phyloP scores from a whole-genome alignment of 257 asterid species.

The Capsicum rhomboideum region DNA sequence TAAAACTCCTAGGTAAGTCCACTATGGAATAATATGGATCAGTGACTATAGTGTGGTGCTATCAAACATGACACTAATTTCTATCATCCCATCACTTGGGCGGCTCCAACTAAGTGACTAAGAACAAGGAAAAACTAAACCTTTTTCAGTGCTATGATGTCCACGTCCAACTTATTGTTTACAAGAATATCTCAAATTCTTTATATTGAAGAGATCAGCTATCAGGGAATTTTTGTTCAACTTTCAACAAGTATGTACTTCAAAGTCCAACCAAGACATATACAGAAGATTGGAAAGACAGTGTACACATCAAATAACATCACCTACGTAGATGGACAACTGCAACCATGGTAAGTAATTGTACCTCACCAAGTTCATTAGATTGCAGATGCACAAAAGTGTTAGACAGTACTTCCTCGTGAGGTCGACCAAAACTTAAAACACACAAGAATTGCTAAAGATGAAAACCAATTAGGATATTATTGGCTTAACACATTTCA shows the following conservation, averaged over 20 bases:
- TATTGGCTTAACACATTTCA: background rate
- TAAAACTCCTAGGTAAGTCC: background rate
- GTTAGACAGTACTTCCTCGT: background rate
- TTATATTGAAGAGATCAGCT: background rate
- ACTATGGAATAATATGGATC: background rate
- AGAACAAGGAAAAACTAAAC: background rate
- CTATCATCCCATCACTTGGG: background rate
- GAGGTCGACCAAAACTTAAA: background rate
- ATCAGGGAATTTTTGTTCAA: background rate
- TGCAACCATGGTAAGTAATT: background rate
- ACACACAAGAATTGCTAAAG: background rate
- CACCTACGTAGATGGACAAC: background rate
- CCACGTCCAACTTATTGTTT: background rate
- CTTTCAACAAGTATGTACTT: background rate
- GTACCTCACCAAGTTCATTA: background rate
- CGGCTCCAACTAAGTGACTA: background rate
- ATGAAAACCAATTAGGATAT: background rate
- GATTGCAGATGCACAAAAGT: background rate
- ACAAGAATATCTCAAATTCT: background rate
- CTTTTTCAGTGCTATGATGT: background rate
- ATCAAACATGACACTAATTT: background rate
- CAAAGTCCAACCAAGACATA: background rate
- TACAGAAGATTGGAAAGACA: background rate
- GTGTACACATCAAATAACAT: background rate
- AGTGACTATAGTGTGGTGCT: background rate